Conservation (phyloP, 495 filamentous ascomycete species). For the Jackrogersella multiformis region DNA sequence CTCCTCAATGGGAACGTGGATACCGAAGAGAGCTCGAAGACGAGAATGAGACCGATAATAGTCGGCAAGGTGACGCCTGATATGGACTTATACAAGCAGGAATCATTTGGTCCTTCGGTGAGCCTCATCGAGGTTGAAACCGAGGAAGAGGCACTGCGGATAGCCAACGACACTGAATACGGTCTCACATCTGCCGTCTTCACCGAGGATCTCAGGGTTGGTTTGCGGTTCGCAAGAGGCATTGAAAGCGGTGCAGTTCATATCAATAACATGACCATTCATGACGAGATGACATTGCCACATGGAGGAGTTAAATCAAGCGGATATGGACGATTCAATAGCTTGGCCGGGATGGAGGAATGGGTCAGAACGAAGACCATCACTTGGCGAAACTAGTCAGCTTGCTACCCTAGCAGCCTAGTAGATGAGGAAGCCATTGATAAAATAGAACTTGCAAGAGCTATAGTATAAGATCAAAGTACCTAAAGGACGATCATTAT, state of each 20-base stretch:
- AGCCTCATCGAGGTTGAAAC: slow-evolving; percentile 63
- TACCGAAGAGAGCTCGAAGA: slow-evolving; percentile 56
- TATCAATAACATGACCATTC: slow-evolving; percentile 85
- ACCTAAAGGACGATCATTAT: background rate
- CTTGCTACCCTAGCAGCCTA: no score
- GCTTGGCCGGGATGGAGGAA: slow-evolving; percentile 66
- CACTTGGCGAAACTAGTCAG: slow-evolving; percentile 66
- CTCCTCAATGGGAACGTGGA: slow-evolving; percentile 67
- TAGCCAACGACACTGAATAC: slow-evolving; percentile 85
- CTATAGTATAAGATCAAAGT: background rate
- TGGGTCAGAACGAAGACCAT: slow-evolving; percentile 87
- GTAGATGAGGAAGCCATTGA: background rate
- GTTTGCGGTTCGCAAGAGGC: slow-evolving; percentile 75
- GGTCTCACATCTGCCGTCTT: slow-evolving; percentile 89
- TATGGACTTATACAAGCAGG: slow-evolving; percentile 84
- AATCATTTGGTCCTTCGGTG: slow-evolving; percentile 86
- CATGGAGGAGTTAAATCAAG: slow-evolving; percentile 89
- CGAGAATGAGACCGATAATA: slow-evolving; percentile 76
- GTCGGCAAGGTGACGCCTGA: slow-evolving; percentile 73
- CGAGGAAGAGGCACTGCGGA: slow-evolving; percentile 74
- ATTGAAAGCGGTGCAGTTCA: slow-evolving; percentile 88
- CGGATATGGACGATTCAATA: slow-evolving; percentile 76
- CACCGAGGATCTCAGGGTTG: slow-evolving; percentile 78
- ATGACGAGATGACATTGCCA: slow-evolving; percentile 81
- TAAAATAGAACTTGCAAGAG: background rate